Conservation (phyloP, 2,329 filamentous ascomycete genomes). For the Scedosporium apiospermum region DNA sequence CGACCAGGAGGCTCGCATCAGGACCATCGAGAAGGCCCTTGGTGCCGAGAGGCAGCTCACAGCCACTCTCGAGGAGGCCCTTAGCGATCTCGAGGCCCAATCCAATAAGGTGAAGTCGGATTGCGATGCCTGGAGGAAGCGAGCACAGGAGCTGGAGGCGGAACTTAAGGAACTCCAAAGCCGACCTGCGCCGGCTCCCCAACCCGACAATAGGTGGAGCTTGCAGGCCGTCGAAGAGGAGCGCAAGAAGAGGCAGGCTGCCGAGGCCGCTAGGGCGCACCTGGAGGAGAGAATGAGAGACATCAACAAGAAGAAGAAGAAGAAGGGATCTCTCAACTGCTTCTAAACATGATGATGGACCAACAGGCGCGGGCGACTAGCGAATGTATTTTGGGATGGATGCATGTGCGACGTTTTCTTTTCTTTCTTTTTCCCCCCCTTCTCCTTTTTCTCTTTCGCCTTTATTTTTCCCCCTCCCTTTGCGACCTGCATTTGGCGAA, state of each 20-base stretch:
- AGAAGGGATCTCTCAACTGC: slow-evolving; percentile 93
- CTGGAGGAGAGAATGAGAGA: slow-evolving; percentile 93
- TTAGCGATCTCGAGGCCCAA: slow-evolving; percentile 86
- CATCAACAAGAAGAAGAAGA: slow-evolving; percentile 82
- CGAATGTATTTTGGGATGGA: not conserved
- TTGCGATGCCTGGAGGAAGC: slow-evolving; percentile 83
- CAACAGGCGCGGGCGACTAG: not conserved
- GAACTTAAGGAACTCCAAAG: slow-evolving; percentile 60
- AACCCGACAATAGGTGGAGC: slow-evolving; percentile 52
- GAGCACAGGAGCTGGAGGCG: slow-evolving; percentile 63
- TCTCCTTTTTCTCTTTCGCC: not conserved
- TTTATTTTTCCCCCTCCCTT: not conserved
- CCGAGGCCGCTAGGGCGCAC: slow-evolving; percentile 79
- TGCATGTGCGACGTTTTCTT: not conserved
- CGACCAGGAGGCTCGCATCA: slow-evolving; percentile 90
- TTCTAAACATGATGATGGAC: slow-evolving; percentile 54
- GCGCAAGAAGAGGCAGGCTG: slow-evolving; percentile 80
- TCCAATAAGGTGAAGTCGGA: slow-evolving; percentile 88
- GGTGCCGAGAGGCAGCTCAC: slow-evolving; percentile 95
- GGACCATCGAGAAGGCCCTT: slow-evolving; percentile 93
- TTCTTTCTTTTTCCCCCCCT: not conserved
- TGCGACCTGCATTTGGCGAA: not conserved
- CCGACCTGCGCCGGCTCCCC: slow-evolving; percentile 30
- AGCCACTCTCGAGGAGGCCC: slow-evolving; percentile 85
- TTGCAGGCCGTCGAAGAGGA: slow-evolving; percentile 95